phyloP scores from a whole-genome alignment of 2,329 filamentous ascomycete species.

The Neophaeococcomyces aloes region DNA sequence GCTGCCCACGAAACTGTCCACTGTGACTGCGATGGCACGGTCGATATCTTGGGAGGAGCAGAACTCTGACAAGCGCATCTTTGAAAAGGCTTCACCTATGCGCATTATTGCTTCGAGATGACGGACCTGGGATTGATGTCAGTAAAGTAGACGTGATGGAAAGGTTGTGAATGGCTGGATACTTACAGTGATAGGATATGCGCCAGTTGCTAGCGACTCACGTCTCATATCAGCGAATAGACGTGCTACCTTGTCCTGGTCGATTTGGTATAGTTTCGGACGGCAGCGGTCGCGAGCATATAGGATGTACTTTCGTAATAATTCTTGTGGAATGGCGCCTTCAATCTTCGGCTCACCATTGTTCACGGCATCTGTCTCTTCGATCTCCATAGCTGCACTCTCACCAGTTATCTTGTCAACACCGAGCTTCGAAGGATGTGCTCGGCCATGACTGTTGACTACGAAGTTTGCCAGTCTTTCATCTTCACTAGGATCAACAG shows the following conservation, averaged over 20 bases:
- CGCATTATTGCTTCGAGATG: slow-evolving; percentile 97
- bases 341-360: slow-evolving; percentile 41
- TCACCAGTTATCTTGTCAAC: slow-evolving; percentile 38
- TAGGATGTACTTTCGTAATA: slow-evolving; percentile 91
- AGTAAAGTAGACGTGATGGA: slow-evolving; percentile 12
- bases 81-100: slow-evolving; percentile 86
- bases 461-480: slow-evolving; percentile 92
- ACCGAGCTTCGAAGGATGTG: slow-evolving; percentile 57
- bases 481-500: slow-evolving; percentile 76
- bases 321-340: slow-evolving; percentile 76
- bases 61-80: slow-evolving; percentile 97
- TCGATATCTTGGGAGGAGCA: slow-evolving; percentile 85
- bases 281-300: slow-evolving; percentile 82
- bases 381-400: slow-evolving; percentile 53
- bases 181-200: slow-evolving; percentile 93
- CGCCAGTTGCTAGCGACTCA: slow-evolving; percentile 84
- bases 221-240: slow-evolving; percentile 93
- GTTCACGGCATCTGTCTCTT: slow-evolving; percentile 34
- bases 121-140: slow-evolving; percentile 55
- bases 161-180: background rate
- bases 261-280: slow-evolving; percentile 93
- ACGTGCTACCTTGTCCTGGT: slow-evolving; percentile 90
- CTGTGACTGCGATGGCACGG: slow-evolving; percentile 89
- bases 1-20: slow-evolving; percentile 89
- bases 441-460: slow-evolving; percentile 83